Conservation (phyloP, 1,284 basidiomycete genomes). For the Phellopilus nigrolimitatus region DNA sequence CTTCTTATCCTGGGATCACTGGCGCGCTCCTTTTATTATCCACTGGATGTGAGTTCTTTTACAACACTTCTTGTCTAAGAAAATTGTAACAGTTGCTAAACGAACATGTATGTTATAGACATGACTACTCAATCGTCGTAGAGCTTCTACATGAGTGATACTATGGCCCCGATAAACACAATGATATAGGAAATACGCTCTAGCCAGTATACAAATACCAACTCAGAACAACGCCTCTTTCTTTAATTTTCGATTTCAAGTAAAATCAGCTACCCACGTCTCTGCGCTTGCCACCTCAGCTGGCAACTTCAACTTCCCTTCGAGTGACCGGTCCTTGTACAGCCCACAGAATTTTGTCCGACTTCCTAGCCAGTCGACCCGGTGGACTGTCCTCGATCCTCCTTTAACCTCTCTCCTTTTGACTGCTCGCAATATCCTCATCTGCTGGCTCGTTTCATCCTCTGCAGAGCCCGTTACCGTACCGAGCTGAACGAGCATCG, state of each 20-base stretch:
- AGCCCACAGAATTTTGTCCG: slow-evolving; percentile 4
- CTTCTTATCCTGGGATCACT: too few relatives aligned
- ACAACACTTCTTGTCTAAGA: too few relatives aligned
- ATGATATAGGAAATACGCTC: too few relatives aligned
- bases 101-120: too few relatives aligned
- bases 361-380: slow-evolving; percentile 7
- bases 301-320: not conserved
- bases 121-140: too few relatives aligned
- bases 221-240: too few relatives aligned
- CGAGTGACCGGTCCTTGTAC: slow-evolving; percentile 1
- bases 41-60: too few relatives aligned
- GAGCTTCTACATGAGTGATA: too few relatives aligned
- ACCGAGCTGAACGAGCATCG: not conserved
- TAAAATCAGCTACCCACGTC: slow-evolving; percentile 4
- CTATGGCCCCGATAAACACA: too few relatives aligned
- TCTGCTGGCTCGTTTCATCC: not conserved
- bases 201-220: too few relatives aligned
- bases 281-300: not conserved
- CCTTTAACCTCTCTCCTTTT: not conserved
- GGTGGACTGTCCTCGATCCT: not conserved
- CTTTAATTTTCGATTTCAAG: not conserved
- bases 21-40: too few relatives aligned
- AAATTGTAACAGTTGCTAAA: too few relatives aligned
- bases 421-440: not conserved
- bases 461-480: not conserved